Evolutionary conservation across 345 rosid genomes (phyloP).

Genomic region (Linum lewisii): DNA sequence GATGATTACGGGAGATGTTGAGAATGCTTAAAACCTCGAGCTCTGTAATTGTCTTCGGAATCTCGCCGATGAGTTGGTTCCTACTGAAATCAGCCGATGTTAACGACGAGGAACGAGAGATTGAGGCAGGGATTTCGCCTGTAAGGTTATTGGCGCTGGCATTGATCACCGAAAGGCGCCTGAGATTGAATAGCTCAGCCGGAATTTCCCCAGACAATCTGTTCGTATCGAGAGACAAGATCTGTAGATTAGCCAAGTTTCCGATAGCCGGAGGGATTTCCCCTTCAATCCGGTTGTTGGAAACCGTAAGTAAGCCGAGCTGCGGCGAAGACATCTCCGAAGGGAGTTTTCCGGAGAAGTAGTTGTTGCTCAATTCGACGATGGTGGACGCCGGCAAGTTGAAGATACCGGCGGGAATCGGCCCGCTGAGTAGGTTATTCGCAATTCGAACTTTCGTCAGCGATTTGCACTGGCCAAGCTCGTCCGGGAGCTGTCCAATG

Average conservation of each 20-base stretch:
- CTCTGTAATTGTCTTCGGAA: conserved; percentile 43
- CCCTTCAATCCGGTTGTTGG: conserved; percentile 57
- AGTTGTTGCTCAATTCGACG: conserved; percentile 50
- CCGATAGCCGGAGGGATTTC: conserved; percentile 58
- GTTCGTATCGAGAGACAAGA: conserved; percentile 42
- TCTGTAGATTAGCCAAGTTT: conserved; percentile 32
- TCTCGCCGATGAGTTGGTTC: conserved; percentile 49
- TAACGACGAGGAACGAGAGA: conserved; percentile 34
- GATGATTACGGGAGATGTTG: conserved; percentile 55
- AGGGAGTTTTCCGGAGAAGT: conserved; percentile 70
- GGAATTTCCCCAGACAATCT: conserved; percentile 53
- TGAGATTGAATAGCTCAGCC: conserved; percentile 34
- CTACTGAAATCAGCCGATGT: conserved; percentile 57
- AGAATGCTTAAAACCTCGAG: conserved; percentile 47
- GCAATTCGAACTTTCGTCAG: conserved; percentile 39
- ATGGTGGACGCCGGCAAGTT: conserved; percentile 33
- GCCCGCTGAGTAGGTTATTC: conserved; percentile 48
- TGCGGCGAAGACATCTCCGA: conserved; percentile 30
- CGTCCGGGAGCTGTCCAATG: conserved; percentile 58
- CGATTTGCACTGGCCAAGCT: conserved; percentile 60
- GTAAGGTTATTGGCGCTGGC: conserved; percentile 44
- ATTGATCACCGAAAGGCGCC: conserved; percentile 36
- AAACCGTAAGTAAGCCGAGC: conserved; percentile 31
- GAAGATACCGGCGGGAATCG: conserved; percentile 65
- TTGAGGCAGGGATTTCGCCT: conserved; percentile 54